These are phyloP conservation scores for Hibiscus trionum DNA, from an alignment of 345 rosid species.

Conservation along the genomic window DNA sequence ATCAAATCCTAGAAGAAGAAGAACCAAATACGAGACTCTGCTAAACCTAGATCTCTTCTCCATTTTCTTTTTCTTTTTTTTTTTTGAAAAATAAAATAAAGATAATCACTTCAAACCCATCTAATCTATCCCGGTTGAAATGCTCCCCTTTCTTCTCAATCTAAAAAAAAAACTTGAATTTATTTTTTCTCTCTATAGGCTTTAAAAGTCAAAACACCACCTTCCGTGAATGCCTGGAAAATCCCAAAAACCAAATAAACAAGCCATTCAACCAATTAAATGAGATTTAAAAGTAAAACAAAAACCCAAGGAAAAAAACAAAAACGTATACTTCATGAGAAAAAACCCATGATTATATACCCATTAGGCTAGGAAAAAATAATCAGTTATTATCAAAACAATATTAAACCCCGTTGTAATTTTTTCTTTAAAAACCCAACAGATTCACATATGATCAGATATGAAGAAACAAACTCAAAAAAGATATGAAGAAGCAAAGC, in stretches of 20 bases:
- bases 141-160: neutral
- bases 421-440: neutral
- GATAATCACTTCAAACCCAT: conserved; percentile 6
- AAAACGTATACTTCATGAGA: neutral
- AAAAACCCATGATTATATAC: conserved; percentile 16
- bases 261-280: conserved; percentile 7
- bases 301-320: neutral
- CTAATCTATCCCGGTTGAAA: neutral
- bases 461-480: neutral
- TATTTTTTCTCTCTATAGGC: neutral
- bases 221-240: conserved; percentile 49
- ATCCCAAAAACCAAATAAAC: conserved; percentile 32
- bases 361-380: conserved; percentile 13
- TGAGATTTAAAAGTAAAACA: neutral
- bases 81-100: neutral
- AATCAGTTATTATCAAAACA: conserved; percentile 13
- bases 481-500: neutral
- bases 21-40: conserved; percentile 15
- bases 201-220: conserved; percentile 40
- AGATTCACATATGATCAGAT: neutral
- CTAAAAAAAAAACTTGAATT: neutral
- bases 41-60: conserved; percentile 26
- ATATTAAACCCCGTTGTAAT: conserved; percentile 2
- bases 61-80: neutral
- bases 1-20: conserved; percentile 25